A percentile compares a stretch with the other conserved stretches of the same genome.
These are phyloP conservation scores for Cryptosporidium bovis DNA, from an alignment of 169 alveolate species.

Conservation along the genomic window DNA sequence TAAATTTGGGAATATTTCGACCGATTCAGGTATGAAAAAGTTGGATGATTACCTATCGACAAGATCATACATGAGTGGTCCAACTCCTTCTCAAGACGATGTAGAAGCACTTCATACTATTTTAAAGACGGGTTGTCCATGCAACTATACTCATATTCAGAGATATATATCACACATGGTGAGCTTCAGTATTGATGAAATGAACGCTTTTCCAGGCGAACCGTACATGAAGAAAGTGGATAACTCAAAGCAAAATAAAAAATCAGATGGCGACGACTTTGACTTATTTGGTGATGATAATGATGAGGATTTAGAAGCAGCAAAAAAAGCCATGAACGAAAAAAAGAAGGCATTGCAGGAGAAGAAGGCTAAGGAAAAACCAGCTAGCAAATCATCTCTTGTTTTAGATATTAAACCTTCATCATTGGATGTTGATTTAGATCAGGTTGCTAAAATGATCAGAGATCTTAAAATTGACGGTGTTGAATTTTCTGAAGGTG, in stretches of 20 bases:
- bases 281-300: conserved; percentile 79
- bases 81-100: conserved; percentile 68
- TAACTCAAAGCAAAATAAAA: conserved; percentile 10
- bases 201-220: conserved; percentile 42
- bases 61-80: conserved; percentile 64
- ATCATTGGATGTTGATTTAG: conserved; percentile 84
- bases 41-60: conserved; percentile 56
- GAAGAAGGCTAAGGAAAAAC: conserved; percentile 77
- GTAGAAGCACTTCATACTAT: conserved; percentile 24
- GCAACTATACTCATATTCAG: conserved; percentile 11
- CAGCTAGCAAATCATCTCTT: conserved; percentile 85
- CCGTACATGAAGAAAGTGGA: conserved; percentile 8
- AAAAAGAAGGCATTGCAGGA: conserved; percentile 76
- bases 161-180: conserved; percentile 40
- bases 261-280: conserved; percentile 76
- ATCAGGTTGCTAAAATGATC: conserved; percentile 81
- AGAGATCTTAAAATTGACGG: conserved; percentile 80
- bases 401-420: conserved; percentile 88
- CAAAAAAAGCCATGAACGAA: conserved; percentile 80
- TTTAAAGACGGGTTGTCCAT: conserved; percentile 26
- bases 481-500: conserved; percentile 83
- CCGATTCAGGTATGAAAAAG: conserved; percentile 53
- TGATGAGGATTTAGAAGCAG: conserved; percentile 74
- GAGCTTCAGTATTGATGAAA: conserved; percentile 23
- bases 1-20: conserved; percentile 53